phyloP scores from a whole-genome alignment of 78 protist genomes.

The Trichosphaerium sp. region DNA sequence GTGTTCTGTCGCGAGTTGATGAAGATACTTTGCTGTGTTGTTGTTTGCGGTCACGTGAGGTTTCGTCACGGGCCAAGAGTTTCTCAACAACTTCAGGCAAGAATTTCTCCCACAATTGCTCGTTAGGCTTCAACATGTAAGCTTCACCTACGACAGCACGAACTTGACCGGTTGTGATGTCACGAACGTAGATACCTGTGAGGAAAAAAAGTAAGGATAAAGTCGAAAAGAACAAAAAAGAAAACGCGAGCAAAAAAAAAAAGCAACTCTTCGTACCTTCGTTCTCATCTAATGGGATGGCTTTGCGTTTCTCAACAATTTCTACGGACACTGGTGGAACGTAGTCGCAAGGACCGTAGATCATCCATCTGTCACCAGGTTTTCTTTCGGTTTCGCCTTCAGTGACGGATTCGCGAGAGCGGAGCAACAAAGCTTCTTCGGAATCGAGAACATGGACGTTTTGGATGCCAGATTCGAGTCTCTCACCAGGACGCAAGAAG shows the following conservation, averaged over 20 bases:
- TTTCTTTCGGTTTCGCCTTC: slow-evolving; percentile 31
- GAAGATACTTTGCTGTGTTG: background rate
- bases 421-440: slow-evolving; percentile 76
- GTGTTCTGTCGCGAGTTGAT: slow-evolving; percentile 48
- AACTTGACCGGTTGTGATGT: slow-evolving; percentile 71
- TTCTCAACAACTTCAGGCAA: slow-evolving; percentile 72
- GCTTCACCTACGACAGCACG: slow-evolving; percentile 46
- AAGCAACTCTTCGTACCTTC: too few species aligned
- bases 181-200: slow-evolving; percentile 62
- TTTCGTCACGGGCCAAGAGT: slow-evolving; percentile 52
- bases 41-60: slow-evolving; percentile 2
- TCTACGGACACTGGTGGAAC: slow-evolving; percentile 76
- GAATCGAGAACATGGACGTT: slow-evolving; percentile 54
- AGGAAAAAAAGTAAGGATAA: too few species aligned
- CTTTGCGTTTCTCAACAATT: slow-evolving; percentile 56
- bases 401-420: slow-evolving; percentile 55
- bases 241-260: too few species aligned
- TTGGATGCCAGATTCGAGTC: slow-evolving; percentile 47
- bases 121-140: slow-evolving; percentile 75
- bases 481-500: slow-evolving; percentile 82
- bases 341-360: slow-evolving; percentile 77
- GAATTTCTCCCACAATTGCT: slow-evolving; percentile 77
- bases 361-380: slow-evolving; percentile 89
- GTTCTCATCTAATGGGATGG: slow-evolving; percentile 83
- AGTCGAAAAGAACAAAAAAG: too few species aligned